These are phyloP conservation scores for Poterioochromonas sp. DNA, from an alignment of 352 stramenopile genomes.

Conservation along the genomic window DNA sequence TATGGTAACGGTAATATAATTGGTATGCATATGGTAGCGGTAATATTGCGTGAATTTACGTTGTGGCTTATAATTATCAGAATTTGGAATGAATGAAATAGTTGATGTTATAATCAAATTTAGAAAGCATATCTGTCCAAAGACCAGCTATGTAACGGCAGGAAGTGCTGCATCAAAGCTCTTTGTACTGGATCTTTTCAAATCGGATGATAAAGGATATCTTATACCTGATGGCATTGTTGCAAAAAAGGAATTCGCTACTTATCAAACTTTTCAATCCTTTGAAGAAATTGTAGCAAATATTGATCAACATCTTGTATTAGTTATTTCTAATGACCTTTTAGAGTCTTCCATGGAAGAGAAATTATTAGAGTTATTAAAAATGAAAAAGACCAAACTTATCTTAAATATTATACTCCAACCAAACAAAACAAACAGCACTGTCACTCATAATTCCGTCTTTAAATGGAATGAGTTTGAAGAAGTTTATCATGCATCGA, in stretches of 20 bases:
- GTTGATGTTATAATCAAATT: neutral
- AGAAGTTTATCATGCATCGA: neutral
- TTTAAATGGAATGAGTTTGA: neutral
- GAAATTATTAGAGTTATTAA: neutral
- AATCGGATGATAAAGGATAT: neutral
- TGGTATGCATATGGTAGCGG: no score
- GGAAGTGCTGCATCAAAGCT: neutral
- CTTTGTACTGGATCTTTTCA: neutral
- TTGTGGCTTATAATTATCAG: no score
- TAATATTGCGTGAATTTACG: no score
- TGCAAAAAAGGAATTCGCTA: neutral
- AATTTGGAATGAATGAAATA: no score
- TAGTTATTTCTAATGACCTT: neutral
- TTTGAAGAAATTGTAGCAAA: neutral
- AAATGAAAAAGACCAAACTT: neutral
- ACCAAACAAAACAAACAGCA: no score
- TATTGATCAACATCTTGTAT: neutral
- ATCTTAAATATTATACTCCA: neutral
- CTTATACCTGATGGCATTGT: neutral
- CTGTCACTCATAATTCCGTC: neutral
- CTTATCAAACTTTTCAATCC: neutral
- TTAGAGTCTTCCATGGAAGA: no score
- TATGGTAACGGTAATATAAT: no score
- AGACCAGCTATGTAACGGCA: neutral
- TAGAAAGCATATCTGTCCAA: neutral